phyloP scores from a whole-genome alignment of 2,329 filamentous ascomycete species.

The Orbilia javanica region DNA sequence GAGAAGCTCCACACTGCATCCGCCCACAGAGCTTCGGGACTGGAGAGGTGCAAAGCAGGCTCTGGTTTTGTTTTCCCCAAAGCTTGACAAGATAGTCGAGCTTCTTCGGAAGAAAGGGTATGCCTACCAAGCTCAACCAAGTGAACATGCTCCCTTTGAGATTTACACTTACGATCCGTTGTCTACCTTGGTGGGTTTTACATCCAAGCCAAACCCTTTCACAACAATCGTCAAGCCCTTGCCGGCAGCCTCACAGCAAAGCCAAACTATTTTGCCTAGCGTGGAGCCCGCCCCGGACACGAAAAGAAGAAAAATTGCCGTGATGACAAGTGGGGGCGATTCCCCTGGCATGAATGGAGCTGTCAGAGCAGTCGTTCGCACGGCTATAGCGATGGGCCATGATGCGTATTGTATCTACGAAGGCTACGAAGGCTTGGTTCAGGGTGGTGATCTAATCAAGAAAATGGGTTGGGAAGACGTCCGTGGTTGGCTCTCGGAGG shows the following conservation, averaged over 20 bases:
- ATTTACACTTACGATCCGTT: constrained; percentile 62
- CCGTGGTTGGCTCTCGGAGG: constrained; percentile 91
- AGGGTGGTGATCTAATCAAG: constrained; percentile 87
- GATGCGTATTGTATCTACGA: constrained; percentile 87
- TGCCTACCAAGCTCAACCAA: constrained; percentile 61
- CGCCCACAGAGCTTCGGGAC: constrained; percentile 59
- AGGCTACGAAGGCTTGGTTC: constrained; percentile 94
- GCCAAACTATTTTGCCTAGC: constrained; percentile 5
- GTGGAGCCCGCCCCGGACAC: constrained; percentile 32
- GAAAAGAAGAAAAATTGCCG: constrained; percentile 78
- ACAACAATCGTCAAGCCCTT: constrained; percentile 39
- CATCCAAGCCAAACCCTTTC: constrained; percentile 61
- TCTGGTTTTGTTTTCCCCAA: constrained; percentile 60
- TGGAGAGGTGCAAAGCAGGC: constrained; percentile 61
- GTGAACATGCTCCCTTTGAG: constrained; percentile 60
- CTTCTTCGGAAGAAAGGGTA: constrained; percentile 59
- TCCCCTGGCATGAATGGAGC: constrained; percentile 95
- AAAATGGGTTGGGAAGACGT: constrained; percentile 94
- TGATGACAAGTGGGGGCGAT: constrained; percentile 96
- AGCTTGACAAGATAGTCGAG: constrained; percentile 56
- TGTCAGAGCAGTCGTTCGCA: constrained; percentile 89
- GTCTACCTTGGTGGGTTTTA: constrained; percentile 62
- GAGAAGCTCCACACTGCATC: constrained; percentile 54
- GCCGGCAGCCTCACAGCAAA: constrained; percentile 12
- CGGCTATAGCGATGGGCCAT: constrained; percentile 85